Conservation (phyloP, 2,329 filamentous ascomycete genomes). For the Fusarium agapanthi region DNA sequence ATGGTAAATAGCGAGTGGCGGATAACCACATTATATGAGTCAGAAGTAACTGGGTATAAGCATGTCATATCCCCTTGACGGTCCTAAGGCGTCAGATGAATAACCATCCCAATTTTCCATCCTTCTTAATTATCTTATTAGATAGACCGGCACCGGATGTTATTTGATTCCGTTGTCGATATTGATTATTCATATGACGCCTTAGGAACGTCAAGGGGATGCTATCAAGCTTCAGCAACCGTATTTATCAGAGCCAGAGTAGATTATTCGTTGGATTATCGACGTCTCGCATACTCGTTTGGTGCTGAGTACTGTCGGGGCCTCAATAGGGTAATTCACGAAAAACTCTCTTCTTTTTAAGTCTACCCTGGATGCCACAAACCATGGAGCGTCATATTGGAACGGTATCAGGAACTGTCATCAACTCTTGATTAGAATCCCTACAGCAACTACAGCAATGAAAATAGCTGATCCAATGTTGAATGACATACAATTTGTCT, state of each 20-base stretch:
- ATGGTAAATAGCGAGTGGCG: too few relatives aligned
- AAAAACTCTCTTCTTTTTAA: too few relatives aligned
- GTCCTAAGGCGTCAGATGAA: fast-evolving
- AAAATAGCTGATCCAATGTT: not conserved
- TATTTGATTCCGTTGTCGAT: too few relatives aligned
- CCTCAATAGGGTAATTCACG: too few relatives aligned
- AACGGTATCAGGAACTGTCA: too few relatives aligned
- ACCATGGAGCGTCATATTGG: not conserved
- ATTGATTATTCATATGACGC: fast-evolving
- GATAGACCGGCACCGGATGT: too few relatives aligned
- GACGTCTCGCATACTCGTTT: not conserved
- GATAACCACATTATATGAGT: fast-evolving
- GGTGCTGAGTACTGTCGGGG: not conserved
- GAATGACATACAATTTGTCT: not conserved
- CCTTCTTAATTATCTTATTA: too few relatives aligned
- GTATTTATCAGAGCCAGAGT: not conserved
- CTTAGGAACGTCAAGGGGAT: too few relatives aligned
- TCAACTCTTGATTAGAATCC: too few relatives aligned
- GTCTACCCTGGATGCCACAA: not conserved
- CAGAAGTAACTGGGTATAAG: not conserved
- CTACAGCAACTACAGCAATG: not conserved
- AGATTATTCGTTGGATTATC: not conserved
- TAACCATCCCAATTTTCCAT: too few relatives aligned
- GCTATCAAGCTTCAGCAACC: not conserved
- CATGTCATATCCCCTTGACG: too few relatives aligned